Evolutionary conservation across 345 rosid species (phyloP), one percentile per base, ranked within the genome.

Genomic region (Citrus australasica): DNA sequence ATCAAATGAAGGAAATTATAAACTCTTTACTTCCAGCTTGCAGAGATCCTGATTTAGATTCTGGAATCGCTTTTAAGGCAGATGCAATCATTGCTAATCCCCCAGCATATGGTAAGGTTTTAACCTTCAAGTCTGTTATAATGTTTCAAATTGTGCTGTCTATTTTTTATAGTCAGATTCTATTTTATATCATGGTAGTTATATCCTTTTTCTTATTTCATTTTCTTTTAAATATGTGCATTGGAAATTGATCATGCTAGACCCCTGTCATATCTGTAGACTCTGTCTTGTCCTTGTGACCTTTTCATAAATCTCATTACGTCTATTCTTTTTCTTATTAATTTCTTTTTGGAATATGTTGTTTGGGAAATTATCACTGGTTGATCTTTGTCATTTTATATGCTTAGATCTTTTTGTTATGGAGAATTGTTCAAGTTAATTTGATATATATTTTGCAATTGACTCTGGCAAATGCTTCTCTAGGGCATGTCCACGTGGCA

Each of bases 71-170:
- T 53, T 97, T 97, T 74, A 94, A 88, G 86, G 98, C 99, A 25
- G 98, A 97, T 81, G 99, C 99, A 62, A 97, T 97, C 67, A 97
- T 97, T 80, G 99, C 98, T 74, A 97, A 97, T 77, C 99, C 99
- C 77, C 98, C 98, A 69, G 98, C 99, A 21, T 97, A 94, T 68
- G 99, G 99, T 97, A 76, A 75, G 87, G 69, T 74, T 70, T 81
- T 55, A 48, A 72, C 55, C 48, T 78, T 75, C 73, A 69, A 32
- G 28, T 78, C 56, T 67, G 9, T 65, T 33, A 51, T 67, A 8
- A 14, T 24, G 22, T 74, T 61, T 58, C 32, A 10, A 0, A 7
- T 53, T 53, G 7, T 53, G 58, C 58, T 53, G 8, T 17, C 58
- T 53, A 53, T 53, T 53, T 53, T 46, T 16, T 5, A 53, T 53